These are phyloP conservation scores for Colletotrichum orchidophilum DNA, from an alignment of 2,329 filamentous ascomycete species.

Conservation along the genomic window DNA sequence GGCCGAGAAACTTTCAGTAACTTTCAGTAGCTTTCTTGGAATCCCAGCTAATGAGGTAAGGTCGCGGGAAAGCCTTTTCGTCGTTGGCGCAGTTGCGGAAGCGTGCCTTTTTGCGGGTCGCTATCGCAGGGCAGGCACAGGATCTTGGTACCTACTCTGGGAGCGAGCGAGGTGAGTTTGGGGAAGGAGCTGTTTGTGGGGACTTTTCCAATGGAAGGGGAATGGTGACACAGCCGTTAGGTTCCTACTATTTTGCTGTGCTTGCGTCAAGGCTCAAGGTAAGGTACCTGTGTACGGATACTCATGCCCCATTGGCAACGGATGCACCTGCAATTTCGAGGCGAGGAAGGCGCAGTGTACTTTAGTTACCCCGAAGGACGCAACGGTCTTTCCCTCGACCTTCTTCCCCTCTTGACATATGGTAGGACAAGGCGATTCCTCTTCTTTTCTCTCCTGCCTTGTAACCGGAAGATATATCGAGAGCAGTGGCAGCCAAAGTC, in stretches of 20 bases:
- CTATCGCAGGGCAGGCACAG: background rate
- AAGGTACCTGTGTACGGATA: background rate
- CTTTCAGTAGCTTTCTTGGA: constrained; percentile 6
- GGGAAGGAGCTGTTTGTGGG: constrained; percentile 2
- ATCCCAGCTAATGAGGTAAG: background rate
- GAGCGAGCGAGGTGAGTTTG: too few relatives aligned
- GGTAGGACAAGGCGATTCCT: background rate
- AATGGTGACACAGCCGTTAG: background rate
- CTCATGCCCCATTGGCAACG: background rate
- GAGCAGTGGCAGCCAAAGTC: background rate
- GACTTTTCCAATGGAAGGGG: constrained; percentile 7
- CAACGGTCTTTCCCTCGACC: too few relatives aligned
- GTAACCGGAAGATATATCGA: background rate
- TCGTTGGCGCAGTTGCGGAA: background rate
- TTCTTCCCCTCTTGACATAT: background rate
- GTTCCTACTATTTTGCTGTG: background rate
- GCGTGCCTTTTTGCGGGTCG: constrained; percentile 12
- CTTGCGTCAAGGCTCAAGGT: background rate
- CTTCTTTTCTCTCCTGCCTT: background rate
- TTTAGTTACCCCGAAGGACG: too few relatives aligned
- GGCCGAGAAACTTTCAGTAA: constrained; percentile 4
- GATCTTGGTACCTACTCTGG: background rate
- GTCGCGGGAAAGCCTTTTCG: background rate
- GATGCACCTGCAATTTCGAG: background rate
- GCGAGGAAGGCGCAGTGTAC: background rate